Evolutionary conservation across 768 basidiomycete species (phyloP).

Genomic region (Dentipellis fragilis): DNA sequence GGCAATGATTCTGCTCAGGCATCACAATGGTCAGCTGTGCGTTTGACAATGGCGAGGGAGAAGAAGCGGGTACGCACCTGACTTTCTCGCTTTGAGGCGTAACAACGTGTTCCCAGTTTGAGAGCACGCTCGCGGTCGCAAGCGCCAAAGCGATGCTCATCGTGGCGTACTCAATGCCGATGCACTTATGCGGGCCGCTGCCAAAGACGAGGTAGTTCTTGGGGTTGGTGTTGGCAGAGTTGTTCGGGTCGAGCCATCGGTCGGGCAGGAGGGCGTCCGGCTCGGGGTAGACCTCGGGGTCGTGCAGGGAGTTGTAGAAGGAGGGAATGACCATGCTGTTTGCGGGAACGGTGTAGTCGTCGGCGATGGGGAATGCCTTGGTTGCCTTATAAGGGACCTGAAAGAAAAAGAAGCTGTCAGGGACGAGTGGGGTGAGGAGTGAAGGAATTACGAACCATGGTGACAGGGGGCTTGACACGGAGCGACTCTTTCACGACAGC

Average conservation of each 20-base stretch:
- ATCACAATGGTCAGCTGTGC: background rate
- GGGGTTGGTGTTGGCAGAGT: constrained; percentile 72
- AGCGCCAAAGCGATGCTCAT: constrained; percentile 86
- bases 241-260: constrained; percentile 83
- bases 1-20: constrained; percentile 75
- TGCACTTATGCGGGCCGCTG: constrained; percentile 85
- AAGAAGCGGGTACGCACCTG: constrained; percentile 50
- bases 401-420: constrained; percentile 9
- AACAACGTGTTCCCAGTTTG: constrained; percentile 82
- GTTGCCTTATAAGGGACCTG: constrained; percentile 90
- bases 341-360: constrained; percentile 86
- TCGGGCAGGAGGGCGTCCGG: constrained; percentile 81
- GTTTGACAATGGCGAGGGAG: background rate
- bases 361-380: constrained; percentile 84
- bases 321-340: constrained; percentile 93
- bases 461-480: constrained; percentile 86
- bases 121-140: constrained; percentile 67
- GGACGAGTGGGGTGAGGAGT: constrained; percentile 2
- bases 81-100: constrained; percentile 75
- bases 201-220: constrained; percentile 97
- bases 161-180: constrained; percentile 85
- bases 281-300: constrained; percentile 77
- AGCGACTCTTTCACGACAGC: constrained; percentile 93
- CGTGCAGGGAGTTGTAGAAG: constrained; percentile 88
- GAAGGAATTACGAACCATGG: constrained; percentile 56